Conservation (phyloP, 1,139 yeast genomes). For the Pichia kudriavzevii region DNA sequence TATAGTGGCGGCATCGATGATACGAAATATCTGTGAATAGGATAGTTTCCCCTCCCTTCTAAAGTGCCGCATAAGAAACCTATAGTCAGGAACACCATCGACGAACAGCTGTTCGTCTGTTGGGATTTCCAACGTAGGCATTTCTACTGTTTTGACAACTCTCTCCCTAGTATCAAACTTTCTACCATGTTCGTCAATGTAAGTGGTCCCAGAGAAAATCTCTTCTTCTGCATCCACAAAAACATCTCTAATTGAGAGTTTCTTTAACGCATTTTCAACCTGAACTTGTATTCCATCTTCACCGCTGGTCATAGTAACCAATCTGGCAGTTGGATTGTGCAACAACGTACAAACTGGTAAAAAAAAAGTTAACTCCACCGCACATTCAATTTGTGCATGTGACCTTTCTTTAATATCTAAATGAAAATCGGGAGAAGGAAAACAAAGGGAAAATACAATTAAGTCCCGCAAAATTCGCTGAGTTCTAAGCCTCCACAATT, state of each 20-base stretch:
- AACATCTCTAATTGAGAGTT: conserved; percentile 44
- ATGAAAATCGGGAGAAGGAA: too few species aligned
- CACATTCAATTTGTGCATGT: too few species aligned
- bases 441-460: too few species aligned
- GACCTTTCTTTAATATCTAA: too few species aligned
- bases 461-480: too few species aligned
- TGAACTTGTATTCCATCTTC: conserved; percentile 28
- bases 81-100: conserved; percentile 62
- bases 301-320: too few species aligned
- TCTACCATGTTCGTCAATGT: conserved; percentile 61
- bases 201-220: conserved; percentile 17
- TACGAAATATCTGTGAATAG: conserved; percentile 63
- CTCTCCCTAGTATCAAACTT: conserved; percentile 58
- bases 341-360: too few species aligned
- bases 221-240: conserved; percentile 4
- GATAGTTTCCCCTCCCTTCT: conserved; percentile 72
- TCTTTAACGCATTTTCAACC: conserved; percentile 65
- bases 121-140: conserved; percentile 65
- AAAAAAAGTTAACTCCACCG: too few species aligned
- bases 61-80: conserved; percentile 68
- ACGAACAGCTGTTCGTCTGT: conserved; percentile 60
- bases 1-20: conserved; percentile 57
- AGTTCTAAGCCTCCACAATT: too few species aligned
- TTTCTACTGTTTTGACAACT: conserved; percentile 52
- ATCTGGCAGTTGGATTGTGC: too few species aligned